phyloP scores from a whole-genome alignment of 768 basidiomycete species.

The Lyophyllum shimeji region DNA sequence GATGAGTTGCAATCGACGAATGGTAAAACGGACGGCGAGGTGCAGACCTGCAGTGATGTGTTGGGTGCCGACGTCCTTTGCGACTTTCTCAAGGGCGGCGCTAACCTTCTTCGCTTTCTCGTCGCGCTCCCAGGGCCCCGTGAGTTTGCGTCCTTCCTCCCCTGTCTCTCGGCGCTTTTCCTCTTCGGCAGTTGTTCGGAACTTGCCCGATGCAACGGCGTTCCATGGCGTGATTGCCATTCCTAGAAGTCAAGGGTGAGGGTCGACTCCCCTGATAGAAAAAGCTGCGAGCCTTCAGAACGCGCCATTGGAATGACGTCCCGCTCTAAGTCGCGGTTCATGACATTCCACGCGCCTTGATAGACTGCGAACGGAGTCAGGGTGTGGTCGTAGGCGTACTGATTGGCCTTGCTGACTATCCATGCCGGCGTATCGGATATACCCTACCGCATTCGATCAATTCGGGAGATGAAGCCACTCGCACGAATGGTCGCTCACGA shows the following conservation, averaged over 20 bases:
- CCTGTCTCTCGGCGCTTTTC: conserved; percentile 24
- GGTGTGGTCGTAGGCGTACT: conserved; percentile 41
- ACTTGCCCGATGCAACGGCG: conserved; percentile 39
- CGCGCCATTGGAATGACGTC: conserved; percentile 16
- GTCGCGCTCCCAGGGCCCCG: conserved; percentile 42
- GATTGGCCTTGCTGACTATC: conserved; percentile 43
- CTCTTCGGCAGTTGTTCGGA: conserved; percentile 53
- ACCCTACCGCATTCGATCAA: conserved; percentile 19
- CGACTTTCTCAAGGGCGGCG: conserved; percentile 48
- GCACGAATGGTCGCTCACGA: conserved; percentile 19
- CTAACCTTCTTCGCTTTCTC: conserved; percentile 42
- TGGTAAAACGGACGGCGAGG: conserved; percentile 1
- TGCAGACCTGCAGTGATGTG: conserved; percentile 26
- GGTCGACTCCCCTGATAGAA: conserved; percentile 3
- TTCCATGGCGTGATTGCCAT: conserved; percentile 35
- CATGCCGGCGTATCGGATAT: conserved; percentile 41
- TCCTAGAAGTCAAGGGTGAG: conserved; percentile 33
- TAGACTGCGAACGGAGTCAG: conserved; percentile 10
- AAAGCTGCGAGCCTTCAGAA: conserved; percentile 7
- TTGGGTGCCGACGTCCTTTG: conserved; percentile 38
- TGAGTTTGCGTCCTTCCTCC: conserved; percentile 37
- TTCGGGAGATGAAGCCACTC: not conserved
- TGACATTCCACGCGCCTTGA: conserved; percentile 13
- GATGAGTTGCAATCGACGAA: not conserved
- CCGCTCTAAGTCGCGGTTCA: conserved; percentile 14